These are phyloP conservation scores for Brassica carinata DNA, from an alignment of 345 rosid species.

Conservation along the genomic window DNA sequence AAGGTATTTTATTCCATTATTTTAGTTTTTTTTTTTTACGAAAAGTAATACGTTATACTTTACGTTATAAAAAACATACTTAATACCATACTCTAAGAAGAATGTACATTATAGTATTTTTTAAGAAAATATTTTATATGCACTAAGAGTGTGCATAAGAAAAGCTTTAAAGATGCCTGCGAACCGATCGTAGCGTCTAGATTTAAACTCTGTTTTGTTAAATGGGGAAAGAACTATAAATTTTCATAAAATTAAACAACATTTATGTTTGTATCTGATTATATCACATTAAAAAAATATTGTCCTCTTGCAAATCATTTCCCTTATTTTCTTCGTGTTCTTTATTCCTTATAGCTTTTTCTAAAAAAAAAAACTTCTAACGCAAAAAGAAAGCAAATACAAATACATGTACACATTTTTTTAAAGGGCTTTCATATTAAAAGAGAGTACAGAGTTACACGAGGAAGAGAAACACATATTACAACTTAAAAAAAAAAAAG, in stretches of 20 bases:
- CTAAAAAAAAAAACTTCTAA: neutral
- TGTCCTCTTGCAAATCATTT: constrained; percentile 5
- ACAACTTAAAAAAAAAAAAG: too few species aligned
- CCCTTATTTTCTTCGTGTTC: constrained; percentile 7
- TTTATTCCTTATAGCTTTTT: constrained; percentile 8
- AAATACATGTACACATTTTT: neutral
- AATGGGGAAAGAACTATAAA: neutral
- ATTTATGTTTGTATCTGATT: neutral
- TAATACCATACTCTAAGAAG: constrained; percentile 11
- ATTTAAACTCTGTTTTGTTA: neutral
- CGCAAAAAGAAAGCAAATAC: constrained; percentile 17
- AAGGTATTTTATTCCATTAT: neutral
- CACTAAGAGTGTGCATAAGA: neutral
- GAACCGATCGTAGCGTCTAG: neutral
- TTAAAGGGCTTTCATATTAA: too few species aligned
- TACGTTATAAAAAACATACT: neutral
- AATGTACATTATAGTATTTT: neutral
- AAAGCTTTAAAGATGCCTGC: neutral
- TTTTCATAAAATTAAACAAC: neutral
- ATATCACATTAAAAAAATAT: neutral
- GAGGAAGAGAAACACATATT: too few species aligned
- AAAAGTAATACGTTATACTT: constrained; percentile 6
- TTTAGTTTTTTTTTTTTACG: neutral
- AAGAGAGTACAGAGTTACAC: too few species aligned
- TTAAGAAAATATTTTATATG: neutral